Evolutionary conservation across 2,329 filamentous ascomycete genomes (phyloP).

Genomic region (Byssothecium circinans): DNA sequence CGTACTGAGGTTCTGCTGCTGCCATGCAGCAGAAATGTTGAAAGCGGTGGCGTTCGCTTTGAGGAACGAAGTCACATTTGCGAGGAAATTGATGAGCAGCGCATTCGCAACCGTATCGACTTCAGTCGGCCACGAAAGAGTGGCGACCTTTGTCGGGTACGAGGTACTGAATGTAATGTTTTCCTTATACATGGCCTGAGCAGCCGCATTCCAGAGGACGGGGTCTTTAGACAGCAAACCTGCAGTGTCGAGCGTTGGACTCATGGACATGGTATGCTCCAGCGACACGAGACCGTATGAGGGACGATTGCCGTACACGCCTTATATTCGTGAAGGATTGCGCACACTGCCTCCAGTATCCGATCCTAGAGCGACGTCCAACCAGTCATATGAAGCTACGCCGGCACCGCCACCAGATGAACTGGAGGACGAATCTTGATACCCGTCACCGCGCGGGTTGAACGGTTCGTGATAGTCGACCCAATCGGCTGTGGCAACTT

Average conservation of each 20-base stretch:
- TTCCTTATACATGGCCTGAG: slow-evolving; percentile 48
- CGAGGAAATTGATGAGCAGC: slow-evolving; percentile 48
- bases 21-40: slow-evolving; percentile 43
- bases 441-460: slow-evolving; percentile 48
- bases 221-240: slow-evolving; percentile 53
- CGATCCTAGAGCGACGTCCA: slow-evolving; percentile 52
- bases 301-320: slow-evolving; percentile 55
- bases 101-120: slow-evolving; percentile 36
- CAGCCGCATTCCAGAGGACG: slow-evolving; percentile 47
- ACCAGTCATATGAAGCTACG: slow-evolving; percentile 48
- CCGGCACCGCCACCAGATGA: slow-evolving; percentile 49
- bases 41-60: slow-evolving; percentile 41
- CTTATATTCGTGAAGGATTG: slow-evolving; percentile 52
- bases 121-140: slow-evolving; percentile 46
- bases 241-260: slow-evolving; percentile 52
- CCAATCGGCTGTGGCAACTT: slow-evolving; percentile 55
- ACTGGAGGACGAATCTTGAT: slow-evolving; percentile 48
- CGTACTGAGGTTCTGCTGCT: slow-evolving; percentile 34
- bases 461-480: slow-evolving; percentile 48
- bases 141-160: slow-evolving; percentile 49
- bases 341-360: slow-evolving; percentile 56
- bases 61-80: slow-evolving; percentile 49
- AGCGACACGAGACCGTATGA: slow-evolving; percentile 51
- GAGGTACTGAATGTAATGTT: slow-evolving; percentile 48
- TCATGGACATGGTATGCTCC: slow-evolving; percentile 53